Percentiles rank a stretch among this genome's conserved stretches.
These are phyloP conservation scores for Quambalaria eucalypti DNA, from an alignment of 1,284 basidiomycete species.

Conservation along the genomic window DNA sequence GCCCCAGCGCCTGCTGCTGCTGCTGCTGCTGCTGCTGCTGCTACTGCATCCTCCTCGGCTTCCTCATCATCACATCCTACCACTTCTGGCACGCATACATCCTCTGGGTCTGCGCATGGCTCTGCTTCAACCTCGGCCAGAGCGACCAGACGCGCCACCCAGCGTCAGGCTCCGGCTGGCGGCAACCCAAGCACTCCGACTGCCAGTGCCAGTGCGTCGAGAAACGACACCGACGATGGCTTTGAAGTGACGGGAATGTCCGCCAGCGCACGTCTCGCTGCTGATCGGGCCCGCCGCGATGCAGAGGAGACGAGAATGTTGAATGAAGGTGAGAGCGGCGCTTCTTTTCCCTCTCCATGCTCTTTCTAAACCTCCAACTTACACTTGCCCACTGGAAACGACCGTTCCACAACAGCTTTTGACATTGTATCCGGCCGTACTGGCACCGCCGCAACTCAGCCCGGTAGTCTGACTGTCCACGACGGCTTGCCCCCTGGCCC, in stretches of 20 bases:
- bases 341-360: neutral
- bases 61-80: too few relatives aligned
- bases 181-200: too few relatives aligned
- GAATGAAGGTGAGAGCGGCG: neutral
- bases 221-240: neutral
- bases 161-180: too few relatives aligned
- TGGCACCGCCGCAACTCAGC: neutral
- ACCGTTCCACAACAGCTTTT: neutral
- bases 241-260: neutral
- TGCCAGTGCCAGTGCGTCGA: neutral
- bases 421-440: neutral
- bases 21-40: too few relatives aligned
- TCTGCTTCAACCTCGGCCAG: too few relatives aligned
- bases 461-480: neutral
- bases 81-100: too few relatives aligned
- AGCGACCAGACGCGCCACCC: too few relatives aligned
- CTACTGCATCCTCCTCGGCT: too few relatives aligned
- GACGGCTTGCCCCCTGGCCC: neutral
- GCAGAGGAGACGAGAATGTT: neutral
- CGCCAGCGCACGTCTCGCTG: neutral
- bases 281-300: neutral
- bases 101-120: too few relatives aligned
- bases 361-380: neutral
- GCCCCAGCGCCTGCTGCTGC: neutral
- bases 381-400: neutral